phyloP scores from a whole-genome alignment of 805 yeast genomes.

The Saccharomycopsis sp. region DNA sequence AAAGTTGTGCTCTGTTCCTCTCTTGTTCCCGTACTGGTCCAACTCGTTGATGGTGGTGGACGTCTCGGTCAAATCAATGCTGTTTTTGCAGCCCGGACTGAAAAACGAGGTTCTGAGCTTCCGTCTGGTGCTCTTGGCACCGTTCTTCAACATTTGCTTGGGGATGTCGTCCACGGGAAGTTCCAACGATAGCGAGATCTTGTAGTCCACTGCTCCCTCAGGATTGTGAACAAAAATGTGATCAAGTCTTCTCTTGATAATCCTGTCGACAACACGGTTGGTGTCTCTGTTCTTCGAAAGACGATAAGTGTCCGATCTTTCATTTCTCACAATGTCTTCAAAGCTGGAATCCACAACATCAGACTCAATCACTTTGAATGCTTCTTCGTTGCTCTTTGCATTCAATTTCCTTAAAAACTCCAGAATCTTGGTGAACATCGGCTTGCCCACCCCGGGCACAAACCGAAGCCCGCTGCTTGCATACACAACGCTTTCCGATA shows the following conservation, averaged over 20 bases:
- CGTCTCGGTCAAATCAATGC: constrained; percentile 65
- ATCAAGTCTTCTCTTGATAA: constrained; percentile 65
- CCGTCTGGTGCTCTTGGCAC: constrained; percentile 51
- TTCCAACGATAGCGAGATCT: constrained; percentile 71
- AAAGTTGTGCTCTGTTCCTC: constrained; percentile 24
- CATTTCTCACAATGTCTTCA: constrained; percentile 53
- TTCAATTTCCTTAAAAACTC: constrained; percentile 48
- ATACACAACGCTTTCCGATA: constrained; percentile 57
- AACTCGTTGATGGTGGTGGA: constrained; percentile 24
- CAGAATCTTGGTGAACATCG: constrained; percentile 48
- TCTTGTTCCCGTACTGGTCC: constrained; percentile 24
- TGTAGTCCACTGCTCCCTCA: constrained; percentile 64
- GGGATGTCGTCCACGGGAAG: constrained; percentile 55
- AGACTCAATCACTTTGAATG: constrained; percentile 52
- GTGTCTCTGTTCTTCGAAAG: constrained; percentile 62
- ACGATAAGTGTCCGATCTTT: constrained; percentile 47
- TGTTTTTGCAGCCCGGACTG: constrained; percentile 66
- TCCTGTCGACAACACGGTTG: constrained; percentile 56
- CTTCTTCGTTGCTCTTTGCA: constrained; percentile 38
- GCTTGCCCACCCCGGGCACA: constrained; percentile 57
- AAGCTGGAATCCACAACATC: constrained; percentile 57
- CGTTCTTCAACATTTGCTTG: constrained; percentile 43
- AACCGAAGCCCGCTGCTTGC: constrained; percentile 30
- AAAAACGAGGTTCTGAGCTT: constrained; percentile 66
- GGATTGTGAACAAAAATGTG: constrained; percentile 69